Conservation (phyloP, 805 yeast species). For the Starmera amethionina region DNA sequence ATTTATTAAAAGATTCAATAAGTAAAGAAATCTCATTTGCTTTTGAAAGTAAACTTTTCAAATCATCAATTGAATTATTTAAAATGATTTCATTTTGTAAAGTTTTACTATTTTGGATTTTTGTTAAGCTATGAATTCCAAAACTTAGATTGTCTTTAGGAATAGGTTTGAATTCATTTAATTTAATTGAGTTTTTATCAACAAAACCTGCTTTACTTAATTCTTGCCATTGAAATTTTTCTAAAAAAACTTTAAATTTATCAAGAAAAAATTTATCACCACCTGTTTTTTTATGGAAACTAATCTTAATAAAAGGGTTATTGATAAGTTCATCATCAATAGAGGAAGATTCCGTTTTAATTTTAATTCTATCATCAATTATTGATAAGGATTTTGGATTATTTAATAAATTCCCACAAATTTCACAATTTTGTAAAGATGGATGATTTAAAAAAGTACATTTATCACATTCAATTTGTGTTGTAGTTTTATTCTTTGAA, state of each 20-base stretch:
- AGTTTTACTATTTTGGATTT: conserved; percentile 41
- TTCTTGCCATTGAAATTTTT: conserved; percentile 39
- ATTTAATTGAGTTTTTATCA: conserved; percentile 12
- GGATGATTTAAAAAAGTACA: conserved; percentile 86
- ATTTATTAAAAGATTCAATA: conserved; percentile 27
- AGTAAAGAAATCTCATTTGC: conserved; percentile 63
- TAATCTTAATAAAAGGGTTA: conserved; percentile 42
- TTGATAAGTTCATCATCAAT: conserved; percentile 16
- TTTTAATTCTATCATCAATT: conserved; percentile 22
- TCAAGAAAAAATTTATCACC: conserved; percentile 50
- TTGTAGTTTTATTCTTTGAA: not conserved
- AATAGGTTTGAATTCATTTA: not conserved
- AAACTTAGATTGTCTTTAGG: conserved; percentile 28
- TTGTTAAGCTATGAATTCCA: conserved; percentile 69
- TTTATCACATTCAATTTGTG: conserved; percentile 30
- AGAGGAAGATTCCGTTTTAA: conserved; percentile 20
- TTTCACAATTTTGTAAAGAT: conserved; percentile 67
- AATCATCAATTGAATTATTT: conserved; percentile 62
- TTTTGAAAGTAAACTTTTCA: conserved; percentile 66
- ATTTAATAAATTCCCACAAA: conserved; percentile 61
- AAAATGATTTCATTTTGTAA: conserved; percentile 51
- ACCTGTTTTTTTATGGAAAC: conserved; percentile 51
- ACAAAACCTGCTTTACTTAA: conserved; percentile 23
- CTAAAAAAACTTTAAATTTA: conserved; percentile 34
- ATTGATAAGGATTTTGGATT: conserved; percentile 15